Evolutionary conservation across 140 eudicot species (phyloP).

Genomic region (Erigeron philadelphicus): DNA sequence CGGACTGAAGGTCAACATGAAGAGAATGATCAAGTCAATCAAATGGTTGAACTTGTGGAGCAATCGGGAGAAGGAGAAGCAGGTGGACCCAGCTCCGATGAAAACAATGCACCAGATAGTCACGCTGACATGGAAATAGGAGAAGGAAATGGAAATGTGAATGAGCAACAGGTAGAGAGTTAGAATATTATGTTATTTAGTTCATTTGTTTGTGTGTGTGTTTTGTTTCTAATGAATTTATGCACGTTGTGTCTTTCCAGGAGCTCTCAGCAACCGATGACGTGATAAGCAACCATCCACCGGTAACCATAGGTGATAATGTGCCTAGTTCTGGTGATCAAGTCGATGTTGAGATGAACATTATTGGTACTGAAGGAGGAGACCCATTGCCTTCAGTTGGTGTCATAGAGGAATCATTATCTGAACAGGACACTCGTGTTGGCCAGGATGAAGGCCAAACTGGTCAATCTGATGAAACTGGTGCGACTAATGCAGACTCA

Average conservation of each 20-base stretch:
- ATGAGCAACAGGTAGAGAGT: conserved; percentile 35
- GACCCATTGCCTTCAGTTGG: conserved; percentile 32
- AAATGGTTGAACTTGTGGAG: conserved; percentile 35
- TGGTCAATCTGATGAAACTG: conserved; percentile 50
- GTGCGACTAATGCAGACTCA: conserved; percentile 41
- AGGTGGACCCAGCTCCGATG: conserved; percentile 28
- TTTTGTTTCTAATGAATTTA: conserved; percentile 16
- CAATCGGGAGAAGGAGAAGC: conserved; percentile 33
- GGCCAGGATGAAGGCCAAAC: conserved; percentile 43
- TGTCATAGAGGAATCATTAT: conserved; percentile 47
- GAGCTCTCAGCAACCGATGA: conserved; percentile 36
- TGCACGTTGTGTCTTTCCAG: conserved; percentile 29
- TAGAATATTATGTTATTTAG: not conserved
- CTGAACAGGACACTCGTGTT: conserved; percentile 35
- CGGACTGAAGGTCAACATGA: conserved; percentile 38
- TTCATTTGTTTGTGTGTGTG: conserved; percentile 17
- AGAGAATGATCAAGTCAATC: conserved; percentile 39
- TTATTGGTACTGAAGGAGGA: conserved; percentile 33
- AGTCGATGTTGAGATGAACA: conserved; percentile 59
- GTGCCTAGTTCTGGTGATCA: conserved; percentile 38
- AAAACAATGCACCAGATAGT: conserved; percentile 24
- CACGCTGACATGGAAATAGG: conserved; percentile 63
- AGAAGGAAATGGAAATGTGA: conserved; percentile 38
- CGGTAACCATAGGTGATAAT: conserved; percentile 29
- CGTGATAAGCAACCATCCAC: conserved; percentile 34